phyloP scores from a whole-genome alignment of 2,329 filamentous ascomycete species.

The Colletotrichum magnum region DNA sequence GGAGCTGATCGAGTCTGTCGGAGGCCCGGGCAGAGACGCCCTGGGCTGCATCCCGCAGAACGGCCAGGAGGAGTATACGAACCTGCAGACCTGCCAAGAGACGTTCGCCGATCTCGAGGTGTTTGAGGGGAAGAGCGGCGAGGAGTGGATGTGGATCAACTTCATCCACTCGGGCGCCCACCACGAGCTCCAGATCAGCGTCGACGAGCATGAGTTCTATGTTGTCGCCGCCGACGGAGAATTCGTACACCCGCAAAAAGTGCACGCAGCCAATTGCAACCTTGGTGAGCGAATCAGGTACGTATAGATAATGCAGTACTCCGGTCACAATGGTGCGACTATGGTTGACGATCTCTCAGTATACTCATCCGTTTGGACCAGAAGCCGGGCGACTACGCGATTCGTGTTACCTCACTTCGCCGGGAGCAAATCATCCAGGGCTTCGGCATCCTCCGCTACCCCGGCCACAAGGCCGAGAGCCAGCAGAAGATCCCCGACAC shows the following conservation, averaged over 20 bases:
- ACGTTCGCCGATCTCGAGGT: constrained; percentile 28
- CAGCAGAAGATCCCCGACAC: constrained; percentile 16
- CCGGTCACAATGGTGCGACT: neutral
- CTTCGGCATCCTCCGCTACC: constrained; percentile 28
- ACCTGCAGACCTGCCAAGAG: constrained; percentile 19
- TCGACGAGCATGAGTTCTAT: constrained; percentile 33
- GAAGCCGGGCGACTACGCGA: constrained; percentile 23
- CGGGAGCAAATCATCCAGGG: constrained; percentile 32
- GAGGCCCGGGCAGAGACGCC: constrained; percentile 17
- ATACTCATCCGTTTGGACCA: constrained; percentile 24
- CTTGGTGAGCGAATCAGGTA: constrained; percentile 34
- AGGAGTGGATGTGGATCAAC: constrained; percentile 37
- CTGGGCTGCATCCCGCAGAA: constrained; percentile 20
- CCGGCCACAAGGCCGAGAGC: constrained; percentile 5
- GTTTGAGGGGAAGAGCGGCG: constrained; percentile 20
- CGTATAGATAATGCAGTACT: neutral
- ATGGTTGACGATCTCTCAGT: neutral
- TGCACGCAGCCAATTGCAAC: constrained; percentile 33
- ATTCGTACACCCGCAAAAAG: constrained; percentile 29
- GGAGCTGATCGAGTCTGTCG: constrained; percentile 14
- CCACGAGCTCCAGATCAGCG: constrained; percentile 34
- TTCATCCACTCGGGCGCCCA: constrained; percentile 36
- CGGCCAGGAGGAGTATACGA: constrained; percentile 21
- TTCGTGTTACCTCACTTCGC: constrained; percentile 26
- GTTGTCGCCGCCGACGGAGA: constrained; percentile 30